These are phyloP conservation scores for Chytriomyces confervae DNA, from an alignment of 192 early-diverging fungal species.

Conservation along the genomic window DNA sequence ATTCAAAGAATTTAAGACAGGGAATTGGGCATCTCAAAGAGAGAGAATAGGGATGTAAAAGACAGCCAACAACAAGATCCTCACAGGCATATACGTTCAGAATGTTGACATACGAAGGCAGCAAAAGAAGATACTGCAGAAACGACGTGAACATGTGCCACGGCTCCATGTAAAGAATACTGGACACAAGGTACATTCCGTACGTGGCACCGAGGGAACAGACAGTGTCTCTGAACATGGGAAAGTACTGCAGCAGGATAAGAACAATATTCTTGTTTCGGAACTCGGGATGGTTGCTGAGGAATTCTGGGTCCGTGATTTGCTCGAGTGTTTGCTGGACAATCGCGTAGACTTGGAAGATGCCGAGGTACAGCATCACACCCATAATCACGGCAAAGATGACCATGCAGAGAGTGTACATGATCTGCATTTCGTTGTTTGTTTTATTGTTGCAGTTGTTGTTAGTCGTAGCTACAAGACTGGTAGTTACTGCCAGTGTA, in stretches of 20 bases:
- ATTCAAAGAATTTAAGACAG: not conserved
- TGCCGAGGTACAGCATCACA: conserved; percentile 45
- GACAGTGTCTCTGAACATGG: conserved; percentile 27
- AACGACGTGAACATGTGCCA: conserved; percentile 81
- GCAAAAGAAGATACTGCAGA: conserved; percentile 73
- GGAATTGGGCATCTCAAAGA: not conserved
- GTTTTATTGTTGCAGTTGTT: not conserved
- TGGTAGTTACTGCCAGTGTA: conserved; percentile 7
- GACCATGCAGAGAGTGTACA: conserved; percentile 33
- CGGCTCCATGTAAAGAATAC: conserved; percentile 71
- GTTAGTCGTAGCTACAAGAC: not conserved
- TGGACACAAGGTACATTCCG: conserved; percentile 69
- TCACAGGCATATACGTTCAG: conserved; percentile 83
- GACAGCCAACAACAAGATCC: conserved; percentile 15
- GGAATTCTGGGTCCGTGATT: conserved; percentile 22
- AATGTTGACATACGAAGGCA: conserved; percentile 91
- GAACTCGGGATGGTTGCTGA: conserved; percentile 13
- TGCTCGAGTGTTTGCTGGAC: conserved; percentile 17
- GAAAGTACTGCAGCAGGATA: conserved; percentile 27
- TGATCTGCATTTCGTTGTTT: not conserved
- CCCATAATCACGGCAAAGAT: conserved; percentile 47
- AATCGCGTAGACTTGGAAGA: conserved; percentile 35
- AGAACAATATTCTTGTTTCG: conserved; percentile 10
- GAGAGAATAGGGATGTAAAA: not conserved
- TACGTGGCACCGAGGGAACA: conserved; percentile 64